Evolutionary conservation across 306 rosid genomes (phyloP).

Genomic region (Cucurbita pepo): DNA sequence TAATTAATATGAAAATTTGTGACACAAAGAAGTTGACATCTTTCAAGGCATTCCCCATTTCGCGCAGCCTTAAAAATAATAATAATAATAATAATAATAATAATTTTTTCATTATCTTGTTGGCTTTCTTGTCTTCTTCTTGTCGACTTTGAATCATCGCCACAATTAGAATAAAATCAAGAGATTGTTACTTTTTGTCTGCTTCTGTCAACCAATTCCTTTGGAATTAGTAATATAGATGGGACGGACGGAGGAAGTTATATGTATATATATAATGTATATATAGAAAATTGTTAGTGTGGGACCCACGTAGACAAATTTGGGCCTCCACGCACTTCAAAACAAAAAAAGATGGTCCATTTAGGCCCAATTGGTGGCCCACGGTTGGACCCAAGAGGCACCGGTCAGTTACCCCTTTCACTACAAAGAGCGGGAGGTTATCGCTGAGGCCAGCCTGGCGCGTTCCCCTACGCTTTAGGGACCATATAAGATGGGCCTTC

Average conservation of each 20-base stretch:
- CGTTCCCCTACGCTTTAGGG: conserved; percentile 1
- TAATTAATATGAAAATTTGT: background rate
- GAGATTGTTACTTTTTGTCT: background rate
- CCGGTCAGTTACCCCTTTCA: conserved; percentile 10
- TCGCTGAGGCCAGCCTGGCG: conserved; percentile 19
- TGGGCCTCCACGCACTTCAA: background rate
- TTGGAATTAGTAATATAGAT: background rate
- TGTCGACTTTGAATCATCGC: background rate
- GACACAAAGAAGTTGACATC: background rate
- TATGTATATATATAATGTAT: too few species aligned
- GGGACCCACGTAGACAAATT: too few species aligned
- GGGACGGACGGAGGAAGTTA: too few species aligned
- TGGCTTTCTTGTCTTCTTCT: conserved; percentile 2
- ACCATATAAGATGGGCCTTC: background rate
- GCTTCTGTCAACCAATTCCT: background rate
- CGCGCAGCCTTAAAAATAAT: background rate
- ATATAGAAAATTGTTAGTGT: background rate
- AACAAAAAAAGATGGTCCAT: background rate
- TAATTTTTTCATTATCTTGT: background rate
- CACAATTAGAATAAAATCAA: background rate
- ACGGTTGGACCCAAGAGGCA: background rate
- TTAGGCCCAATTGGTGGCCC: background rate
- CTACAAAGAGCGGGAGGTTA: conserved; percentile 9
- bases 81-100: background rate
- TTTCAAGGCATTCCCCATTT: background rate